These are phyloP conservation scores for Monosporascus cannonballus DNA, from an alignment of 2,329 filamentous ascomycete species.

Conservation along the genomic window DNA sequence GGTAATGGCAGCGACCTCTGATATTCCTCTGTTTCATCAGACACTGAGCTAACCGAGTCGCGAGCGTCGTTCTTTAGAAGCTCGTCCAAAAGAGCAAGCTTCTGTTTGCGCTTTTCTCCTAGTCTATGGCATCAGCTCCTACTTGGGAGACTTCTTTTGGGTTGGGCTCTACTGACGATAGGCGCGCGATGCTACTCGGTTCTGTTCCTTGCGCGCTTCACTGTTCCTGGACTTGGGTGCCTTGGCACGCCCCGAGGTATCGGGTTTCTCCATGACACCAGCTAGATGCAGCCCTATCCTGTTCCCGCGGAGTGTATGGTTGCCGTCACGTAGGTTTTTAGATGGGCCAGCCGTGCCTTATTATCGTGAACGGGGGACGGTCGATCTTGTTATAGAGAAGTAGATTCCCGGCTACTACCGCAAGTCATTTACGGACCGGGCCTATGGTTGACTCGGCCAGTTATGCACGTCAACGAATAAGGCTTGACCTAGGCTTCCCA, in stretches of 20 bases:
- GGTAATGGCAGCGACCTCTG: constrained; percentile 9
- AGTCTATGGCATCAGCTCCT: constrained; percentile 9
- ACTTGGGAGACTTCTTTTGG: background rate
- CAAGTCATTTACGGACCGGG: background rate
- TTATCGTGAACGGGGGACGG: background rate
- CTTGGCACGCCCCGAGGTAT: constrained; percentile 10
- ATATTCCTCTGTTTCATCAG: constrained; percentile 21
- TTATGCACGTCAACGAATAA: background rate
- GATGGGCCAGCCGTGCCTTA: background rate
- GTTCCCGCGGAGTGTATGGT: constrained; percentile 2
- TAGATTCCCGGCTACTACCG: background rate
- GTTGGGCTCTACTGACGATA: constrained; percentile 23
- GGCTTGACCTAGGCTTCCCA: background rate
- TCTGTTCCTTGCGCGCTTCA: constrained; percentile 25
- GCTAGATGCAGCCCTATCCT: constrained; percentile 3
- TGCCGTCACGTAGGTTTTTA: constrained; percentile 8
- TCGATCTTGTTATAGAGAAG: background rate
- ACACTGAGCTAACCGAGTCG: constrained; percentile 24
- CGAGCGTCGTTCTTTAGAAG: constrained; percentile 27
- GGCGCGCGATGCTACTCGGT: constrained; percentile 23
- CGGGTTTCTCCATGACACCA: constrained; percentile 16
- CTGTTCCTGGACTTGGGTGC: constrained; percentile 22
- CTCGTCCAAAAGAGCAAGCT: constrained; percentile 33
- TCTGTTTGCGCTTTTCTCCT: constrained; percentile 40
- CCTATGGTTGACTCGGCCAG: too few relatives aligned